These are phyloP conservation scores for Eucalyptus erythrocorys DNA, from an alignment of 345 rosid species.

Conservation along the genomic window DNA sequence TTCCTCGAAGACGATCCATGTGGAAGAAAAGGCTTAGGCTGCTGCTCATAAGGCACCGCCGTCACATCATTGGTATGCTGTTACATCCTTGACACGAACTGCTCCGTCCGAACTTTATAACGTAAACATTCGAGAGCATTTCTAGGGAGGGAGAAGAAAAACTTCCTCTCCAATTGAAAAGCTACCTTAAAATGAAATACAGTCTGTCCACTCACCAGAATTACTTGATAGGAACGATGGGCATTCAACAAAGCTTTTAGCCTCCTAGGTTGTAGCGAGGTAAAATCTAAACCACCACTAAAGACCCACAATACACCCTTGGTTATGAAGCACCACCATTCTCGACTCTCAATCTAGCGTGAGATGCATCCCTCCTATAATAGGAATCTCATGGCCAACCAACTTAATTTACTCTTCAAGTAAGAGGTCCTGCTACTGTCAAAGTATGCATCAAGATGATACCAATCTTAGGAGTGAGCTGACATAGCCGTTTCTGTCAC, in stretches of 20 bases:
- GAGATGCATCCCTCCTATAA: background rate
- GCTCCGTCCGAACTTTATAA: too few relatives aligned
- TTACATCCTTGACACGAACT: too few relatives aligned
- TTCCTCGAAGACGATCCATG: background rate
- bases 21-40: background rate
- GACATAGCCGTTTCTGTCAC: background rate
- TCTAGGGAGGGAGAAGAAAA: too few relatives aligned
- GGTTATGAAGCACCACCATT: background rate
- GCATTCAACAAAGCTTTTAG: fast-evolving
- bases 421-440: background rate
- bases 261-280: fast-evolving
- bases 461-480: background rate
- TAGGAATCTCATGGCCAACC: background rate
- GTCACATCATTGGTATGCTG: too few relatives aligned
- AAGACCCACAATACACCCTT: too few relatives aligned
- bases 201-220: too few relatives aligned
- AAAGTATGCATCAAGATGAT: background rate
- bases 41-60: background rate
- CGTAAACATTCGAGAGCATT: too few relatives aligned
- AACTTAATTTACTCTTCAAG: background rate
- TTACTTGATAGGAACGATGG: fast-evolving
- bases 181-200: too few relatives aligned
- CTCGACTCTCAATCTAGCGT: background rate
- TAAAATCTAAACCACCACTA: too few relatives aligned
- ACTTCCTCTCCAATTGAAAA: too few relatives aligned